Conservation (phyloP, 2,329 filamentous ascomycete species). For the Penicillium brevicompactum region DNA sequence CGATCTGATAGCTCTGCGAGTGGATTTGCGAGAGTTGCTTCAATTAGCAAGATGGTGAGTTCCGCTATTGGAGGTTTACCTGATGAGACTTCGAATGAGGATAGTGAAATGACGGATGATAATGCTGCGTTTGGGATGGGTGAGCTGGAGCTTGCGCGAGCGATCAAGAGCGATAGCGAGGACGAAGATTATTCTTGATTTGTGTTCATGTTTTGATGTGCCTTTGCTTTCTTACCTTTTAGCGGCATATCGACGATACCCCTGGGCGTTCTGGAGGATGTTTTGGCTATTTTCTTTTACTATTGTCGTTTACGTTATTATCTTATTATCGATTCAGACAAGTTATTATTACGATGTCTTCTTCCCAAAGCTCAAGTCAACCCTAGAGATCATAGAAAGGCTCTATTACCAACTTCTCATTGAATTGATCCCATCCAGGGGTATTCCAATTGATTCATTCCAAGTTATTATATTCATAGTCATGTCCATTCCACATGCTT, state of each 20-base stretch:
- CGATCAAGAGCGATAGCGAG: background rate
- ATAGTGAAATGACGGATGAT: background rate
- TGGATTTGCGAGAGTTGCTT: conserved; percentile 35
- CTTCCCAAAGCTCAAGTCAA: too few species aligned
- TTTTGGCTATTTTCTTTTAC: background rate
- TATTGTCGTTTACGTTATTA: background rate
- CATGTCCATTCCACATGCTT: background rate
- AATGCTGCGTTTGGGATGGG: background rate
- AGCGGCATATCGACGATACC: conserved; percentile 10
- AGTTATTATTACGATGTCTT: too few species aligned
- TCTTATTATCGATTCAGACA: background rate
- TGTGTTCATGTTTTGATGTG: background rate
- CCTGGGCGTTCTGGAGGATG: conserved; percentile 3
- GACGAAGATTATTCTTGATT: background rate
- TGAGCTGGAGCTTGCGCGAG: background rate
- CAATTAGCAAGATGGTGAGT: conserved; percentile 44
- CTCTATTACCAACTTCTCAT: too few species aligned
- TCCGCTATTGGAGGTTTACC: conserved; percentile 2
- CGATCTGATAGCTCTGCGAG: background rate
- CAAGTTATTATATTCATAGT: background rate
- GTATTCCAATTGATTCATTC: background rate
- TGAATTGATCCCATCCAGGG: too few species aligned
- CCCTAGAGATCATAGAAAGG: too few species aligned
- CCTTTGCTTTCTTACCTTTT: background rate
- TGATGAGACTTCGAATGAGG: background rate